Percentiles rank a stretch among this genome's conserved stretches.
Conservation (phyloP, 371 early-diverging fungal genomes). For the Rhizomucor pusillus region DNA sequence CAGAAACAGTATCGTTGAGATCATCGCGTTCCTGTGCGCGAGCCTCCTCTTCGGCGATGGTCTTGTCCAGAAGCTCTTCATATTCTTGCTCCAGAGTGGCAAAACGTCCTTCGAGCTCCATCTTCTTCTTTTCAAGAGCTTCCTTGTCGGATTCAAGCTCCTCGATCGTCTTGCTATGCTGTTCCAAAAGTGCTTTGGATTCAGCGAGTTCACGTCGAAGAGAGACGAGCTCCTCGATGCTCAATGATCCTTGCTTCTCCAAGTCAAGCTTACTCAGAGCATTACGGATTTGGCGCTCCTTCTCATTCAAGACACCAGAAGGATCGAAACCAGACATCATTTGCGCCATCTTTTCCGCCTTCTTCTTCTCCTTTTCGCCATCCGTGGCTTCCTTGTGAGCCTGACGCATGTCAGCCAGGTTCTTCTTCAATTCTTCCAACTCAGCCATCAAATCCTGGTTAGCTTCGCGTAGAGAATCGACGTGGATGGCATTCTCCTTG, state of each 20-base stretch:
- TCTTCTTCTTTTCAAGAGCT: slow-evolving; percentile 55
- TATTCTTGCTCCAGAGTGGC: slow-evolving; percentile 81
- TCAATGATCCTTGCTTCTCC: slow-evolving; percentile 32
- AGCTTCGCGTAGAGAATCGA: slow-evolving; percentile 83
- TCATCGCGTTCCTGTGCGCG: slow-evolving; percentile 54
- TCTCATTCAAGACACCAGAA: slow-evolving; percentile 66
- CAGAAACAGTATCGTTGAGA: slow-evolving; percentile 70
- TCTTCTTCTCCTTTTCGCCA: slow-evolving; percentile 74
- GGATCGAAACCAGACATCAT: slow-evolving; percentile 89
- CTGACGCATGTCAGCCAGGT: slow-evolving; percentile 35
- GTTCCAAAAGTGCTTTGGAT: slow-evolving; percentile 62
- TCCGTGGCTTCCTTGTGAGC: slow-evolving; percentile 48
- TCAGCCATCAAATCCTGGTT: slow-evolving; percentile 71
- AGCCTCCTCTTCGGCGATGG: slow-evolving; percentile 89
- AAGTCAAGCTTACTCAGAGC: slow-evolving; percentile 65
- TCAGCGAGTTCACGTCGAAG: slow-evolving; percentile 79
- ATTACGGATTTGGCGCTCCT: slow-evolving; percentile 73
- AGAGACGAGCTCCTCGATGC: slow-evolving; percentile 70
- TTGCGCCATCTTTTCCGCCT: slow-evolving; percentile 80
- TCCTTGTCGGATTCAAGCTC: slow-evolving; percentile 67
- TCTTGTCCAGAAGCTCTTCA: slow-evolving; percentile 89
- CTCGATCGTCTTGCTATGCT: slow-evolving; percentile 67
- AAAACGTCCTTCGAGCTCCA: slow-evolving; percentile 73
- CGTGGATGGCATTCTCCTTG: slow-evolving; percentile 78
- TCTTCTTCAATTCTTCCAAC: slow-evolving; percentile 70